Conservation (phyloP, 2,329 filamentous ascomycete species). For the Bimuria novae-zelandiae region DNA sequence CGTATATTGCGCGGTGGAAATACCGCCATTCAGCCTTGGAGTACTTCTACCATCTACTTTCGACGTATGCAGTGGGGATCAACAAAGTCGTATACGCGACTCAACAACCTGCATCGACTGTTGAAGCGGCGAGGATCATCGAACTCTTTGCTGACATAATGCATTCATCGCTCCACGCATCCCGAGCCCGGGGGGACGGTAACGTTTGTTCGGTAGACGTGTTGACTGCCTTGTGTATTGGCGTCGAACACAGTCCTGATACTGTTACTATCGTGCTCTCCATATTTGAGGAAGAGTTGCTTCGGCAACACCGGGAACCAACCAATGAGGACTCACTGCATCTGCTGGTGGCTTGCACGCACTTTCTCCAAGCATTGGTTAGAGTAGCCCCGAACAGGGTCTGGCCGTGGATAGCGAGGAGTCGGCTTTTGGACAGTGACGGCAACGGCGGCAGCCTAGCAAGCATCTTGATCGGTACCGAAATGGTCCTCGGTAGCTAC, state of each 20-base stretch:
- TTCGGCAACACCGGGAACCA: slow-evolving; percentile 56
- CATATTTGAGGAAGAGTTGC: slow-evolving; percentile 74
- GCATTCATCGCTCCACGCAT: slow-evolving; percentile 41
- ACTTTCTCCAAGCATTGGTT: slow-evolving; percentile 77
- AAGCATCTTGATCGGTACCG: slow-evolving; percentile 78
- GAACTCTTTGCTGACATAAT: slow-evolving; percentile 74
- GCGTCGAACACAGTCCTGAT: slow-evolving; percentile 64
- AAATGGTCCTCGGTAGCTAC: slow-evolving; percentile 76
- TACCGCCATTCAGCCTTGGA: slow-evolving; percentile 78
- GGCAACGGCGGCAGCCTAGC: slow-evolving; percentile 77
- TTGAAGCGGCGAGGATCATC: slow-evolving; percentile 74
- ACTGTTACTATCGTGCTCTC: slow-evolving; percentile 82
- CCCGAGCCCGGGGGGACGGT: slow-evolving; percentile 15
- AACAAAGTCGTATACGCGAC: slow-evolving; percentile 54
- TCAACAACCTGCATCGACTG: slow-evolving; percentile 56
- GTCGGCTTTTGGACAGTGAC: slow-evolving; percentile 76
- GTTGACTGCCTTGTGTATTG: slow-evolving; percentile 35
- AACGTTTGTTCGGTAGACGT: slow-evolving; percentile 34
- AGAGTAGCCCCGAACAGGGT: slow-evolving; percentile 77
- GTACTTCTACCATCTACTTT: slow-evolving; percentile 76
- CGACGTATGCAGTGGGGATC: slow-evolving; percentile 66
- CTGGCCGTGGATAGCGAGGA: slow-evolving; percentile 87
- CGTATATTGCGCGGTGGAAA: slow-evolving; percentile 75
- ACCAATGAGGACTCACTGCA: slow-evolving; percentile 67
- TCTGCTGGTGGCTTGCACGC: slow-evolving; percentile 74